Base-by-base conservation (phyloP, 139 green algal genomes). In the Bryopsis sp. region DNA sequence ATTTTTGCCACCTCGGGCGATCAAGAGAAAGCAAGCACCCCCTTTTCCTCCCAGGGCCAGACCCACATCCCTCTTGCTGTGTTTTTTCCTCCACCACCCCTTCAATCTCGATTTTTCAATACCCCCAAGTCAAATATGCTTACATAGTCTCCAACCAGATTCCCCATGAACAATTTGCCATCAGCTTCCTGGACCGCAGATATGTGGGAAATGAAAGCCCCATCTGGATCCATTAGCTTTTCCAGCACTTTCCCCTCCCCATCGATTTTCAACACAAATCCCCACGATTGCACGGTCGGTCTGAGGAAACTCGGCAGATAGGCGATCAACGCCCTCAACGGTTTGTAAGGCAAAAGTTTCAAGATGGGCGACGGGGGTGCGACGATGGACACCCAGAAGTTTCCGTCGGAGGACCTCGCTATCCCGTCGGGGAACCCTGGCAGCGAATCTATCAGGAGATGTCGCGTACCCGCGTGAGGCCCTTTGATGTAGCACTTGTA, bases 351-450 rank as follows among this genome's bases (percentile, higher is more conserved):
- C 48, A 79, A 26, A 28, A 81, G 4, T 39, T 47, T 48, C 32
- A 72, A 64, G 39, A 83, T 58, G 1, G 74, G 71, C 3, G 68
- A 31, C 0, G 74, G 57, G 0, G 78, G 77, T 1, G 47, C 29
- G 2, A 79, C 61, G 24, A 87, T 36, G 0, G 67, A 67, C 1
- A 88, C 54, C 82, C 78, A 86, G 66, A 86, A 88, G 68, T 39
- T 74, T 31, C 76, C 83, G 37, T 86, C 81, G 0, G 54, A 34
- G 6, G 71, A 62, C 2, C 39, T 66, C 15, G 70, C 71, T 2
- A 92, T 70, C 46, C 86, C 86, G 58, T 92, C 86, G 0, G 85
- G 85, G 38, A 85, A 85, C n/a, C 86, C 86, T 0, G 86, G 86
- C 29, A 93, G 73, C 2, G 67, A 50, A 34, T 81, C 76, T 3